phyloP scores from a whole-genome alignment of 1,284 basidiomycete species.

The Leccinum griseonigrum region DNA sequence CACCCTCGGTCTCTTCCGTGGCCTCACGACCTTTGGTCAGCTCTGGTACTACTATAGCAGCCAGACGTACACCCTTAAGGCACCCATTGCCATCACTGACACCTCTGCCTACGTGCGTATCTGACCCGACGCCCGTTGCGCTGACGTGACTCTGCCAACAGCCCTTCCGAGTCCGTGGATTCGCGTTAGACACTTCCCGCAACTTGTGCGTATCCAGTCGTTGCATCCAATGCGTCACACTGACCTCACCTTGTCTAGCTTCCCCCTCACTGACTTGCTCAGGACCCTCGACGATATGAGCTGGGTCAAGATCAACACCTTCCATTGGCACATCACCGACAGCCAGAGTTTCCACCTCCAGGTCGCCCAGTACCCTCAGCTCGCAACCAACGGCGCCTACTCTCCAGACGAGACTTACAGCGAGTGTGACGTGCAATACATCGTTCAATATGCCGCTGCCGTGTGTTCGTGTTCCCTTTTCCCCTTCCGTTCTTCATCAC shows the following conservation, averaged over 20 bases:
- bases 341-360: constrained; percentile 70
- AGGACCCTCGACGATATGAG: constrained; percentile 86
- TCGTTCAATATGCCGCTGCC: constrained; percentile 63
- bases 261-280: constrained; percentile 64
- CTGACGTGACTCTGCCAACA: constrained; percentile 27
- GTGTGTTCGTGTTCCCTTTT: constrained; percentile 34
- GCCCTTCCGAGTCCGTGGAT: constrained; percentile 64
- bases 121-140: neutral
- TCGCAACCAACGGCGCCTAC: constrained; percentile 66
- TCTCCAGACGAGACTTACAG: constrained; percentile 52
- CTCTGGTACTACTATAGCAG: constrained; percentile 61
- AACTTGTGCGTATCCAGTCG: constrained; percentile 45
- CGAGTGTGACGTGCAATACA: constrained; percentile 49
- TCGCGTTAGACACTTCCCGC: constrained; percentile 79
- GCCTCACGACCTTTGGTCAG: constrained; percentile 81
- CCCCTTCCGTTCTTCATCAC: neutral
- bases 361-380: constrained; percentile 52
- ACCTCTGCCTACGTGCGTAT: constrained; percentile 60
- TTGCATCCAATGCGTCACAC: neutral
- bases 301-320: constrained; percentile 70
- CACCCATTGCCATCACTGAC: constrained; percentile 62
- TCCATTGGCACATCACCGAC: constrained; percentile 76
- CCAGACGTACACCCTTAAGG: constrained; percentile 54
- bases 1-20: constrained; percentile 76
- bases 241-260: constrained; percentile 40